phyloP scores from a whole-genome alignment of 2,329 filamentous ascomycete genomes.

The Monosporascus sp. region DNA sequence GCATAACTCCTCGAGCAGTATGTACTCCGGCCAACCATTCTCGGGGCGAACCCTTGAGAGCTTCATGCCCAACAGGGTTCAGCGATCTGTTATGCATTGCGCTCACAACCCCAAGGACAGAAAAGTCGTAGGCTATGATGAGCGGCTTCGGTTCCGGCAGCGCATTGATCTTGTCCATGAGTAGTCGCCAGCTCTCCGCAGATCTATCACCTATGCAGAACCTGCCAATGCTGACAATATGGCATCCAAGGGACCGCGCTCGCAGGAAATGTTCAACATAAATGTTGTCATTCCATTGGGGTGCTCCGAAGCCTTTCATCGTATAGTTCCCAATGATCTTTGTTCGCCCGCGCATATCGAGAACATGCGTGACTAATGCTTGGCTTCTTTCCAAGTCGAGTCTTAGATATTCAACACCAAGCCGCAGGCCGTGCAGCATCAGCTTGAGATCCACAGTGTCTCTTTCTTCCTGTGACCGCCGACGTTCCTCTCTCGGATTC shows the following conservation, averaged over 20 bases:
- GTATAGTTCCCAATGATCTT: slow-evolving; percentile 57
- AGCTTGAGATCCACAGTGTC: slow-evolving; percentile 48
- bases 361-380: slow-evolving; percentile 40
- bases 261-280: slow-evolving; percentile 50
- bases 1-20: slow-evolving; percentile 52
- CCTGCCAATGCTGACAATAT: slow-evolving; percentile 57
- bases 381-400: slow-evolving; percentile 56
- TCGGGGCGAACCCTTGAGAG: slow-evolving; percentile 33
- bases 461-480: slow-evolving; percentile 31
- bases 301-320: slow-evolving; percentile 37
- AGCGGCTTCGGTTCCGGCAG: slow-evolving; percentile 44
- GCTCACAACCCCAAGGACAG: slow-evolving; percentile 36
- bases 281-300: slow-evolving; percentile 50
- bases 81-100: slow-evolving; percentile 43
- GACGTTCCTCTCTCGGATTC: slow-evolving; percentile 37
- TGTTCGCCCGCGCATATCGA: slow-evolving; percentile 49
- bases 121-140: slow-evolving; percentile 43
- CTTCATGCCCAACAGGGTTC: slow-evolving; percentile 45
- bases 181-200: slow-evolving; percentile 40
- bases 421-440: slow-evolving; percentile 57
- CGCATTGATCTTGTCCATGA: slow-evolving; percentile 42
- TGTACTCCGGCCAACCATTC: slow-evolving; percentile 42
- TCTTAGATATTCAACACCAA: slow-evolving; percentile 61
- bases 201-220: slow-evolving; percentile 53
- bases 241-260: slow-evolving; percentile 52